These are phyloP conservation scores for Aphanoascus verrucosus DNA, from an alignment of 2,329 filamentous ascomycete genomes.

Conservation along the genomic window DNA sequence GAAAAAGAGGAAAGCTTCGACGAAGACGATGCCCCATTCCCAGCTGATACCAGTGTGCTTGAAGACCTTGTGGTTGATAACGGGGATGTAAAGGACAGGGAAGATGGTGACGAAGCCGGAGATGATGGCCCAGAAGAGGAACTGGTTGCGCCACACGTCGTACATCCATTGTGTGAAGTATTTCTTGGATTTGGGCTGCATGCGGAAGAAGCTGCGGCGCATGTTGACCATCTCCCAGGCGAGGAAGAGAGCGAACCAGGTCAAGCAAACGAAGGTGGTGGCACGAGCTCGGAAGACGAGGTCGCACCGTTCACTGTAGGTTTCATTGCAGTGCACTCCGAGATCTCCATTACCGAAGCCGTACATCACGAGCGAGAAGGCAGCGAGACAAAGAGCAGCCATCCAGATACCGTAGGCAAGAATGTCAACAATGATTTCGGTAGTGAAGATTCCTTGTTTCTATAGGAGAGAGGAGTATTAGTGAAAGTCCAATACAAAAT, in stretches of 20 bases:
- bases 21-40: slow-evolving; percentile 61
- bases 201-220: slow-evolving; percentile 63
- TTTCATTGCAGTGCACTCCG: slow-evolving; percentile 50
- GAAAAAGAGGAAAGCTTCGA: slow-evolving; percentile 52
- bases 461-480: slow-evolving; percentile 6
- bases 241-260: slow-evolving; percentile 65
- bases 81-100: slow-evolving; percentile 57
- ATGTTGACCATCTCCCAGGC: slow-evolving; percentile 70
- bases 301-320: slow-evolving; percentile 46
- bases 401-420: slow-evolving; percentile 69
- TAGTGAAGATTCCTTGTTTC: slow-evolving; percentile 62
- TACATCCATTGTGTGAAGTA: slow-evolving; percentile 56
- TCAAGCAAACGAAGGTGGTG: slow-evolving; percentile 62
- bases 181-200: slow-evolving; percentile 52
- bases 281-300: slow-evolving; percentile 60
- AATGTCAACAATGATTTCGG: slow-evolving; percentile 69
- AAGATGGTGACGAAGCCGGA: slow-evolving; percentile 48
- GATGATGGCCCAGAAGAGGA: slow-evolving; percentile 56
- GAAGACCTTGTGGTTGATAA: slow-evolving; percentile 55
- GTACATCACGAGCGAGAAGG: slow-evolving; percentile 56
- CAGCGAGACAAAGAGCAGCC: slow-evolving; percentile 55
- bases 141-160: slow-evolving; percentile 61
- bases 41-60: slow-evolving; percentile 54
- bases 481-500: background rate
- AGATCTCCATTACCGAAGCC: slow-evolving; percentile 51